phyloP scores from a whole-genome alignment of 2,329 filamentous ascomycete species.

The Aspergillus calidoustus region DNA sequence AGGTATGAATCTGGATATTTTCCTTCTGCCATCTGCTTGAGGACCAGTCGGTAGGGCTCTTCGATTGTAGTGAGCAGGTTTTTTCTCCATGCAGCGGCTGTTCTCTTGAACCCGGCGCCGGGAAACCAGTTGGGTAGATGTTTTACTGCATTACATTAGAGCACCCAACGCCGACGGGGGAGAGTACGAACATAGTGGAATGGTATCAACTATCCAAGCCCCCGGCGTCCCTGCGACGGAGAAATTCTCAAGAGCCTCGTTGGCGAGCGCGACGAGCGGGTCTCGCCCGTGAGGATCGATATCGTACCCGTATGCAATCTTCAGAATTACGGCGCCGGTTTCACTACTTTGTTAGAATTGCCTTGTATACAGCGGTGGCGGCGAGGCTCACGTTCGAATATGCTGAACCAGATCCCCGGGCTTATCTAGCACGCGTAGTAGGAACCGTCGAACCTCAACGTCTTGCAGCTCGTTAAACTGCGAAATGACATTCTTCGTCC shows the following conservation, averaged over 20 bases:
- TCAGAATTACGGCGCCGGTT: slow-evolving; percentile 46
- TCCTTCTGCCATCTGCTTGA: slow-evolving; percentile 43
- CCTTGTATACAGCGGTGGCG: slow-evolving; percentile 5
- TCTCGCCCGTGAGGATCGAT: slow-evolving; percentile 29
- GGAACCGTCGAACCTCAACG: slow-evolving; percentile 48
- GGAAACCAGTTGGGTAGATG: slow-evolving; percentile 52
- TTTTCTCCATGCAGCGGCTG: slow-evolving; percentile 40
- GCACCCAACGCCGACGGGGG: too few relatives aligned
- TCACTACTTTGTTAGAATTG: slow-evolving; percentile 23
- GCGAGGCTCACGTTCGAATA: slow-evolving; percentile 36
- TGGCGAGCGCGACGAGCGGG: slow-evolving; percentile 48
- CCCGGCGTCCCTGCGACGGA: slow-evolving; percentile 46
- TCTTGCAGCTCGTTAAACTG: slow-evolving; percentile 51
- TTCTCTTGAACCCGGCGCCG: slow-evolving; percentile 50
- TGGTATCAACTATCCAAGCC: slow-evolving; percentile 51
- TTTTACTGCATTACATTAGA: slow-evolving; percentile 23
- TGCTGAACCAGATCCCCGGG: slow-evolving; percentile 47
- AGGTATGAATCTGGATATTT: slow-evolving; percentile 45
- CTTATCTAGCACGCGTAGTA: slow-evolving; percentile 46
- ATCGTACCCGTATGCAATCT: slow-evolving; percentile 45
- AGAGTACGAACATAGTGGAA: slow-evolving; percentile 37
- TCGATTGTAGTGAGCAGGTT: slow-evolving; percentile 36
- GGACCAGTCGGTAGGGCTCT: slow-evolving; percentile 51
- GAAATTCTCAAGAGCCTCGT: slow-evolving; percentile 47
- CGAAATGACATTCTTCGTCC: slow-evolving; percentile 45